Evolutionary conservation across 805 yeast genomes (phyloP), one percentile per base, ranked within the genome.

Genomic region (Nakazawaea ernobii): DNA sequence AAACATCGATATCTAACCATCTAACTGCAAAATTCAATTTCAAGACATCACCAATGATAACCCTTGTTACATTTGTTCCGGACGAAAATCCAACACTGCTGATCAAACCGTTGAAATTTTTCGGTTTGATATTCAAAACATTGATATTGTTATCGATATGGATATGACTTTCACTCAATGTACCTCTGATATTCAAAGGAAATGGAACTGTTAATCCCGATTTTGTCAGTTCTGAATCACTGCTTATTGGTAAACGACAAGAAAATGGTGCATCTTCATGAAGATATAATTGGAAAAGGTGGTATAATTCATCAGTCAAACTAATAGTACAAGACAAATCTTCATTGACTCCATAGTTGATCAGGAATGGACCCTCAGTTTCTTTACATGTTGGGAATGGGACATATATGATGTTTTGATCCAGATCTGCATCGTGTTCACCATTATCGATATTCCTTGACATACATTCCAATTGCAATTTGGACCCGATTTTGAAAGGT

Each of bases 181-280:
- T 75, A 4, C 92, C 92, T 53, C 89, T 72, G 46, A 85, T 66
- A 55, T 79, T 77, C 59, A 85, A 71, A 6, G 79, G 74, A 47
- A 84, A 62, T 5, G 92, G 91, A 10, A 84, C 65, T 32, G 59
- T 66, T 7, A 77, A 75, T 2, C 73, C 73, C 6, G 71, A 72
- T 53, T 65, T 62, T 29, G 38, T 39, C 3, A 27, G 35, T 32
- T 73, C 67, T 37, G 69, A 65, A 46, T 68, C 65, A 33, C 66
- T 66, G 15, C 74, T 65, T 49, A 78, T 61, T 3, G 86, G 84
- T 8, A 83, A 54, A 47, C 84, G 68, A 61, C 94, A 86, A 41
- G 85, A 74, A 58, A 81, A 79, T 28, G 94, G 94, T 8, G 76
- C 80, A 59, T 86, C 94, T 59, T 85, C 84, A 61, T 86, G 94